Evolutionary conservation across 2,329 filamentous ascomycete genomes (phyloP), one percentile per base, ranked within the genome.

Genomic region (Bertia moriformis): DNA sequence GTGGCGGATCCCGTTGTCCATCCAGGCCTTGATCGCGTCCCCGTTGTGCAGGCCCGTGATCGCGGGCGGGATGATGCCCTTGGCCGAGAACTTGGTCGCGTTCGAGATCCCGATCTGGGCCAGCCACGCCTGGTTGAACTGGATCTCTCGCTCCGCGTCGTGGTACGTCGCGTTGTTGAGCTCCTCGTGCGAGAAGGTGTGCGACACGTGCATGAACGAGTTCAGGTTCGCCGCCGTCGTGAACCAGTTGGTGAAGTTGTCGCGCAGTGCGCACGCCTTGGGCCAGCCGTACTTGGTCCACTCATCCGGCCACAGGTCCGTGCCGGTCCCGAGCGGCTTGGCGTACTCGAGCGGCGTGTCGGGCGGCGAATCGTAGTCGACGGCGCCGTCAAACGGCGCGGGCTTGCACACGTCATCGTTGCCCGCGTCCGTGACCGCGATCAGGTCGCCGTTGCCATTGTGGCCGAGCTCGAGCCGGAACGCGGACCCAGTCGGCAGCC

Each of bases 21-120:
- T 59, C 71, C 71, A 78, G 4, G 70, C 73, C 39, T 56, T 56
- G 37, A 78, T 65, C 7, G 65, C 72, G 51, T 78, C 73, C n/a
- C 69, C 73, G 45, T 78, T 78, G 56, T 76, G 70, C 18, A 78
- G 50, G 37, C 73, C 73, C 1, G 73, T 78, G 43, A 78, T 78
- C 24, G 71, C 72, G 1, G 73, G 73, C 2, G 73, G 73, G 42
- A 78, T 72, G 39, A 78, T 62, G 19, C 72, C 73, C 29, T 65
- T 61, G 3, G 56, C 44, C 18, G 69, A 75, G 51, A 65, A 77
- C 35, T 59, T 58, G 15, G 49, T 50, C 12, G 64, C 63, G 18
- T 54, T 45, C 41, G 59, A 57, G 41, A 77, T 57, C 12, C 69
- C 68, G 7, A 66, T 59, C 46, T 72, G 66, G 42, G 62, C 59